Evolutionary conservation across 108 stramenopile genomes (phyloP), one percentile per base, ranked within the genome.

Genomic region (Skeletonema menzelii): DNA sequence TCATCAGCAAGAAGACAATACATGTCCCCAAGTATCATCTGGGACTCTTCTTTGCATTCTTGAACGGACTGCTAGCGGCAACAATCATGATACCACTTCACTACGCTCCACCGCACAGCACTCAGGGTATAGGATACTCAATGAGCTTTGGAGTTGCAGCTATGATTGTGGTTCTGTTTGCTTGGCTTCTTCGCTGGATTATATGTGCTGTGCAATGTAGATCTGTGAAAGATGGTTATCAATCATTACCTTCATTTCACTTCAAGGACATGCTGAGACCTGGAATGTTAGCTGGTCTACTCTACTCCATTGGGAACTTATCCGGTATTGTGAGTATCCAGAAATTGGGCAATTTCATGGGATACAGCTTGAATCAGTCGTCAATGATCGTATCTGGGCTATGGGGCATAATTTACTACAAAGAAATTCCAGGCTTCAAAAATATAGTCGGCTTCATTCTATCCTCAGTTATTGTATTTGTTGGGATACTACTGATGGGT

Each of bases 111-210:
- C 69, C 65, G 61, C 71, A 42, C 56, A 69, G 74, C 24, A 86
- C 89, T 31, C 70, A 76, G 12, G 92, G 95, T n/a, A 26, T 82
- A 20, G 75, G 76, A 40, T 95, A 83, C 80, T 76, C 92, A 14
- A 85, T 90, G 69, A 86, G 85, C 60, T 91, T 93, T 80, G 87
- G 88, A 13, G 68, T 87, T 55, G 89, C 89, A 20, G 85, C 92
- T n/a, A 67, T 84, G 5, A 63, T 86, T 31, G 86, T 88, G 10
- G 87, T 86, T 8, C 3, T 87, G 2, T 19, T 67, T 10, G 56
- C 91, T 42, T 93, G 92, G 89, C 42, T 89, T 14, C 27, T 85
- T 0, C 76, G 89, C 30, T 87, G 63, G 56, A 47, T 89, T 1
- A 46, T 66, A 31, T 15, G 38, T 34, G 34, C 64, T 35, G 40